Evolutionary conservation across 2,329 filamentous ascomycete species (phyloP).

Genomic region (Diatrype stigma): DNA sequence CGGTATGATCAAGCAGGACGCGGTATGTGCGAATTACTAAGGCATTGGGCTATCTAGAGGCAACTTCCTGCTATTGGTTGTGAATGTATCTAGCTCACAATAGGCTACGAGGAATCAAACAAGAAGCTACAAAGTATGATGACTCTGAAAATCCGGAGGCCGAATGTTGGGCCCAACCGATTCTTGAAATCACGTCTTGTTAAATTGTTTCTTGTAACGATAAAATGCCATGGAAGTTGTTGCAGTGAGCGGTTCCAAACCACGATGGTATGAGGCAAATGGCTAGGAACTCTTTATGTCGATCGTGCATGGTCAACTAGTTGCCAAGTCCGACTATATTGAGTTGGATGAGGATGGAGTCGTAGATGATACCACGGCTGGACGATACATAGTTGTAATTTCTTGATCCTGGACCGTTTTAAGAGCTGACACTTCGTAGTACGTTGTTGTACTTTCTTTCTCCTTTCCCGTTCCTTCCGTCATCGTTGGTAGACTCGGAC

Average conservation of each 20-base stretch:
- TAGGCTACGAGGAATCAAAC: no score
- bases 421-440: neutral
- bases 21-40: no score
- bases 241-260: constrained; percentile 16
- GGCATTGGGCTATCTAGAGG: no score
- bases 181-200: no score
- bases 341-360: constrained; percentile 16
- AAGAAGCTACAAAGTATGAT: no score
- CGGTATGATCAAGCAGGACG: no score
- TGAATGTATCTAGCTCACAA: no score
- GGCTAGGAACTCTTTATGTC: constrained; percentile 16
- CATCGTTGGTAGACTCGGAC: neutral
- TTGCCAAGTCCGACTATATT: constrained; percentile 14
- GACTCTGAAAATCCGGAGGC: neutral
- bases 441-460: neutral
- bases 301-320: constrained; percentile 18
- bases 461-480: neutral
- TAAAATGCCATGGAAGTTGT: constrained; percentile 17
- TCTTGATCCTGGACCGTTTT: neutral
- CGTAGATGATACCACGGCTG: constrained; percentile 14
- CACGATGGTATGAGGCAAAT: constrained; percentile 10
- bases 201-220: neutral
- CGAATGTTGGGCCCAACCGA: no score
- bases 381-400: neutral
- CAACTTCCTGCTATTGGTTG: no score